phyloP scores from a whole-genome alignment of 148 eudicot species.

The Pharnaceum exiguum region DNA sequence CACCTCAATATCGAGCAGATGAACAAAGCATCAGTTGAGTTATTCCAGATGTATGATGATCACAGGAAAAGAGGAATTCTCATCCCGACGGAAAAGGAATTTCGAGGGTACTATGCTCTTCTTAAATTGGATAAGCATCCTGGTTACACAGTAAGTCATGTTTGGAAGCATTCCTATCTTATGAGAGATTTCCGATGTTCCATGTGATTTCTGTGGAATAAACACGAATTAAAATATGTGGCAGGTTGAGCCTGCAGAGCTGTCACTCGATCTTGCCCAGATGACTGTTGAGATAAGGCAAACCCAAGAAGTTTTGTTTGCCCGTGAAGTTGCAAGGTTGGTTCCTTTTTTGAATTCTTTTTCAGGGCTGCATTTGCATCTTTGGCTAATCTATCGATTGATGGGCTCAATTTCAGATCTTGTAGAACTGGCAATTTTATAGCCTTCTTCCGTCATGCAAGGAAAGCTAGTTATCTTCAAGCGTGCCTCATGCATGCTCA shows the following conservation, averaged over 20 bases:
- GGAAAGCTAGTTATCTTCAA: constrained; percentile 89
- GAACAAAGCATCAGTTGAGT: constrained; percentile 96
- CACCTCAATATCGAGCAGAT: constrained; percentile 98
- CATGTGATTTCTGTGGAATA: constrained; percentile 5
- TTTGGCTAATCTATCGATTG: constrained; percentile 22
- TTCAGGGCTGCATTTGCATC: constrained; percentile 3
- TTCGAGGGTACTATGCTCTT: constrained; percentile 97
- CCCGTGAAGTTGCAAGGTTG: constrained; percentile 96
- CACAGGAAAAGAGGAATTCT: constrained; percentile 82
- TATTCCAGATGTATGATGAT: constrained; percentile 93
- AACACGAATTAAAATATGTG: constrained; percentile 30
- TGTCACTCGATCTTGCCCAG: constrained; percentile 95
- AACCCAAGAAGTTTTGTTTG: constrained; percentile 78
- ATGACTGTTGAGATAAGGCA: constrained; percentile 91
- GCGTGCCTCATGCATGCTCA: constrained; percentile 99
- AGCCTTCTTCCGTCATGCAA: constrained; percentile 87
- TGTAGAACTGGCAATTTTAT: constrained; percentile 92
- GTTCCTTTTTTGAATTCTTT: constrained; percentile 9
- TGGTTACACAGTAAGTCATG: constrained; percentile 81
- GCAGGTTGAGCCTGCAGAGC: constrained; percentile 98
- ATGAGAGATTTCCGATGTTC: background rate
- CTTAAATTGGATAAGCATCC: constrained; percentile 98
- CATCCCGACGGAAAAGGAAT: constrained; percentile 83
- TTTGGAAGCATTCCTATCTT: constrained; percentile 3
- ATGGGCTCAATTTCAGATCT: constrained; percentile 51